Evolutionary conservation across 1,139 yeast species (phyloP).

Genomic region (Chernovozyma aurita): DNA sequence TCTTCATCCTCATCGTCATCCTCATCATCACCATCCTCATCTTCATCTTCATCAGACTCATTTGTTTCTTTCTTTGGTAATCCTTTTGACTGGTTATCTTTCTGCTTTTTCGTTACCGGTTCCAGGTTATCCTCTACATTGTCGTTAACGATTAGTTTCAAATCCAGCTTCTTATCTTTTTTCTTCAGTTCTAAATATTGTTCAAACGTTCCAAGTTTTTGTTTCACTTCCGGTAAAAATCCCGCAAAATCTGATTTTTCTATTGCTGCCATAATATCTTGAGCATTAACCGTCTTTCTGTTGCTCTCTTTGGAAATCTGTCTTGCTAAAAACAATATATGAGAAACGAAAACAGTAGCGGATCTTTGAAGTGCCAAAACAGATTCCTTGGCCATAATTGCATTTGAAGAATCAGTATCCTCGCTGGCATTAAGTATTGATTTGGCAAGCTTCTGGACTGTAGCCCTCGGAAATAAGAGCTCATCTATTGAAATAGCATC

Average conservation of each 20-base stretch:
- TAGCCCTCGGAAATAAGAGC: conserved; percentile 61
- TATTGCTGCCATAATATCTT: conserved; percentile 59
- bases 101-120: conserved; percentile 12
- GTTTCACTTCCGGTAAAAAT: conserved; percentile 50
- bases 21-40: conserved; percentile 10
- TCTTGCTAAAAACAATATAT: conserved; percentile 60
- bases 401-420: conserved; percentile 24
- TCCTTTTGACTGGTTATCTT: conserved; percentile 11
- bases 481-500: conserved; percentile 66
- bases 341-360: conserved; percentile 70
- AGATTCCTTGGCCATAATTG: conserved; percentile 60
- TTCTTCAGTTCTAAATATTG: conserved; percentile 36
- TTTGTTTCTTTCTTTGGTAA: conserved; percentile 7
- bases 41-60: conserved; percentile 9
- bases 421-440: conserved; percentile 26
- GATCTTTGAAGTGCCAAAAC: conserved; percentile 63
- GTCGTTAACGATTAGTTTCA: conserved; percentile 7
- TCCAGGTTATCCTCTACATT: conserved; percentile 9
- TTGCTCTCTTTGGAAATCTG: conserved; percentile 46
- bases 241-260: conserved; percentile 52
- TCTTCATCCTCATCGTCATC: conserved; percentile 10
- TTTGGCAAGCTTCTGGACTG: conserved; percentile 58
- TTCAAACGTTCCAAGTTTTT: conserved; percentile 45
- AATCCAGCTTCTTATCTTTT: conserved; percentile 44
- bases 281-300: conserved; percentile 61